A percentile compares a stretch with the other conserved stretches of the same genome.
Conservation (phyloP, 1,284 basidiomycete genomes). For the Tylopilus sp. region DNA sequence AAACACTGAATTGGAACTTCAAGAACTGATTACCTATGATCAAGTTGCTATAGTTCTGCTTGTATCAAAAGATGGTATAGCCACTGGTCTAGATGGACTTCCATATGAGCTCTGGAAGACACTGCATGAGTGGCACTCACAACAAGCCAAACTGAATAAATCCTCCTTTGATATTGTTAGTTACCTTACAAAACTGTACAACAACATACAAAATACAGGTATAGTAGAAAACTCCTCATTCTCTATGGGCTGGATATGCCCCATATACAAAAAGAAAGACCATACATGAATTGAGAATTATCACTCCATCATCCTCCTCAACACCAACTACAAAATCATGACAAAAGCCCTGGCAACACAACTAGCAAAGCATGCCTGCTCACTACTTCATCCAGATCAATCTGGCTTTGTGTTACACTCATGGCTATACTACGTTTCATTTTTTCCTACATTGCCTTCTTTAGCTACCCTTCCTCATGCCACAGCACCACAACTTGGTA, state of each 20-base stretch:
- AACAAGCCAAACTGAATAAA: not conserved
- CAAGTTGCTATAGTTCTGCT: not conserved
- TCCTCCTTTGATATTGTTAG: not conserved
- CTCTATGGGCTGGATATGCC: not conserved
- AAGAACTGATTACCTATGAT: not conserved
- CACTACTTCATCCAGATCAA: not conserved
- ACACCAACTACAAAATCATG: not conserved
- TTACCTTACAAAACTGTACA: not conserved
- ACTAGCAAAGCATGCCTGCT: not conserved
- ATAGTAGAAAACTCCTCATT: not conserved
- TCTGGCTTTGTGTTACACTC: not conserved
- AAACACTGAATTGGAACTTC: not conserved
- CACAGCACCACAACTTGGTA: too few species aligned
- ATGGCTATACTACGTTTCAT: too few species aligned
- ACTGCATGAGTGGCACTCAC: not conserved
- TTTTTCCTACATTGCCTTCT: too few species aligned
- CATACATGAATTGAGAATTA: not conserved
- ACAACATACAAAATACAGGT: not conserved
- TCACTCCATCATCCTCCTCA: not conserved
- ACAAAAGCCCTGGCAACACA: not conserved
- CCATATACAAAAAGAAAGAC: constrained; percentile 2
- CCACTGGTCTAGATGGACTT: not conserved
- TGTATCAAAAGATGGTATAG: not conserved
- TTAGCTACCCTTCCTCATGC: too few species aligned
- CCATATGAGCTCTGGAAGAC: not conserved